Base-by-base conservation (phyloP, 2,329 filamentous ascomycete species). In the Colletotrichum horii region DNA sequence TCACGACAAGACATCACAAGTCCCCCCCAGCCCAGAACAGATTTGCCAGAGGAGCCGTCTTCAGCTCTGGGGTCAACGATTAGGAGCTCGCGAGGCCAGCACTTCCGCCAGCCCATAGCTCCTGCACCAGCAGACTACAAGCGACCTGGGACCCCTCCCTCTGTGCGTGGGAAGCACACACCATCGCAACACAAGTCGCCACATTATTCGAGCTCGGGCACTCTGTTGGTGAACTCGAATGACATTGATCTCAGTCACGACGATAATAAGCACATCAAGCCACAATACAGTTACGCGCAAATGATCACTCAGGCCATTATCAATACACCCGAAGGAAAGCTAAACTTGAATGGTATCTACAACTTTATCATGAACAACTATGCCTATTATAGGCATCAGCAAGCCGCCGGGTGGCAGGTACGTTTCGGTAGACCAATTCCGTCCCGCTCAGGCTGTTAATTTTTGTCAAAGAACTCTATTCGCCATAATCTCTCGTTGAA, bases 271-370 rank as follows among this genome's bases (percentile, higher is more conserved):
- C 95, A 98, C 78, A 92, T 98, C 81, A 99, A 99, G 84, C 97
- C 97, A 3, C 95, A 96, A 61, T 98, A 95, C 84, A 98, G 96
- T 83, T 99, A 99, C 84, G 96, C 97, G 4, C 95, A 98, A 82
- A 92, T 99, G 88, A 99, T 99, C 78, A 97, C 96, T 1, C 97
- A 98, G 85, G 97, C 97, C 2, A 98, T 99, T 77, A 90, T 98
- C 78, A 94, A 94, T 43, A 96, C 94, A 4, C 89, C 92, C 1
- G 96, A 98, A 75, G 94, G 97, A 83, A 97, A 97, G 84, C 89
- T 98, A 70, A 98, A 97, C 4, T 86, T 99, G 64, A 94, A 94
- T 80, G 96, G 95, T 79, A 99, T 99, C 72, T 99, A 99, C 85
- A 94, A 93, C 67, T 98, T 94, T 86, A 98, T 99, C 82, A 97